Conservation (phyloP, 495 filamentous ascomycete genomes). For the Cetradonia linearis region DNA sequence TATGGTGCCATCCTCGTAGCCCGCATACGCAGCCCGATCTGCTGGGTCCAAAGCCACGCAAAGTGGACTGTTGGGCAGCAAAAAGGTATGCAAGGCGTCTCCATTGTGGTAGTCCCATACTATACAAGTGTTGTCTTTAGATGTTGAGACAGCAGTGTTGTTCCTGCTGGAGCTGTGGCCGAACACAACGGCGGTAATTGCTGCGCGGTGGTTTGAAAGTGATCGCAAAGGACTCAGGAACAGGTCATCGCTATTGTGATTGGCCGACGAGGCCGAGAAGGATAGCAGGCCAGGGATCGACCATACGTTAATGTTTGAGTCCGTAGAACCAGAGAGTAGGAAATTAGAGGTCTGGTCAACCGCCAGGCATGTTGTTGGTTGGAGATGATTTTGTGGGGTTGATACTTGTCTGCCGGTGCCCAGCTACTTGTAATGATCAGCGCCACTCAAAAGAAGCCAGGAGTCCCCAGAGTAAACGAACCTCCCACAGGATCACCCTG, state of each 20-base stretch:
- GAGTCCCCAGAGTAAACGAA: conserved; percentile 30
- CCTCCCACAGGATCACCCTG: conserved; percentile 87
- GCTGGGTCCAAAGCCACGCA: conserved; percentile 73
- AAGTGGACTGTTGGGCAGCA: conserved; percentile 61
- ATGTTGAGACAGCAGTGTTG: conserved; percentile 67
- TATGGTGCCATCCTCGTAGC: conserved; percentile 73
- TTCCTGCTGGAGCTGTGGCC: conserved; percentile 57
- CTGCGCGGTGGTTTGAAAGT: conserved; percentile 70
- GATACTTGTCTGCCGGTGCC: conserved; percentile 79
- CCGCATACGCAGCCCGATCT: conserved; percentile 70
- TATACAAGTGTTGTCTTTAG: conserved; percentile 70
- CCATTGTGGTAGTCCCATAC: conserved; percentile 85
- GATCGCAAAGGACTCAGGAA: conserved; percentile 51
- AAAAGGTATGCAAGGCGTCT: conserved; percentile 61
- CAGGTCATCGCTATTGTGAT: conserved; percentile 28
- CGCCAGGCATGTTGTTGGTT: conserved; percentile 66
- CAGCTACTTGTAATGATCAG: conserved; percentile 42
- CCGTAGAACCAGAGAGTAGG: conserved; percentile 76
- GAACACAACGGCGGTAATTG: conserved; percentile 57
- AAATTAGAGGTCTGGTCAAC: conserved; percentile 63
- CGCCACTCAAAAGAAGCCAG: background rate
- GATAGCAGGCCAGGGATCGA: conserved; percentile 64
- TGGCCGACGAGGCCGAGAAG: conserved; percentile 35
- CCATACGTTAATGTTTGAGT: conserved; percentile 88
- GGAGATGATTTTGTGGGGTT: conserved; percentile 80